These are phyloP conservation scores for Leccinum subgranulosum DNA, from an alignment of 768 basidiomycete species.

Conservation along the genomic window DNA sequence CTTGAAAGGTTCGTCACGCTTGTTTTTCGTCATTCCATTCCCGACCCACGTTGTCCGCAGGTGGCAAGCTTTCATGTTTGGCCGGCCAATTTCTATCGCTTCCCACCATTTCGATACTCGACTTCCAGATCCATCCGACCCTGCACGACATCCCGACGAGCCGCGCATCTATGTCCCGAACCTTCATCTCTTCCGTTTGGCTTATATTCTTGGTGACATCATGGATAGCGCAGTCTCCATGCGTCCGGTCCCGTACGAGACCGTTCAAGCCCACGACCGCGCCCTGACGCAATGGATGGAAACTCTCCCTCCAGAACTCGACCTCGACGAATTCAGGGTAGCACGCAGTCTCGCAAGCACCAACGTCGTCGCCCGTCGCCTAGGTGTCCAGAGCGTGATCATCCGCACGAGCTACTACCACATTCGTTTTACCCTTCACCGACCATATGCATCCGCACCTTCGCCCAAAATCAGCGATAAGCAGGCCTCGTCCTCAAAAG, in stretches of 20 bases:
- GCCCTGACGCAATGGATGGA: slow-evolving; percentile 75
- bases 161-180: slow-evolving; percentile 75
- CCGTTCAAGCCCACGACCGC: slow-evolving; percentile 68
- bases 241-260: slow-evolving; percentile 74
- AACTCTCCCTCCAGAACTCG: slow-evolving; percentile 67
- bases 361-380: slow-evolving; percentile 54
- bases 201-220: slow-evolving; percentile 77
- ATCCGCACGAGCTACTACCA: slow-evolving; percentile 76
- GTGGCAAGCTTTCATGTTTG: slow-evolving; percentile 89
- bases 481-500: slow-evolving; percentile 29
- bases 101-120: slow-evolving; percentile 84
- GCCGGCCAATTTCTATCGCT: slow-evolving; percentile 69
- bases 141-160: slow-evolving; percentile 38
- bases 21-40: background rate
- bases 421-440: slow-evolving; percentile 81
- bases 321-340: slow-evolving; percentile 73
- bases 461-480: slow-evolving; percentile 26
- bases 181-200: slow-evolving; percentile 71
- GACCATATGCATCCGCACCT: slow-evolving; percentile 57
- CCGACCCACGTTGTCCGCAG: slow-evolving; percentile 34
- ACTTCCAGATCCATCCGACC: slow-evolving; percentile 64
- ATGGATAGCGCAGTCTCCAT: slow-evolving; percentile 83
- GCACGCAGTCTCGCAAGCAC: slow-evolving; percentile 69
- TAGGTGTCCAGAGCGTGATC: slow-evolving; percentile 80
- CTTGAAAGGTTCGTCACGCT: slow-evolving; percentile 61